phyloP scores from a whole-genome alignment of 805 yeast genomes.

The Candida ipomoeae region DNA sequence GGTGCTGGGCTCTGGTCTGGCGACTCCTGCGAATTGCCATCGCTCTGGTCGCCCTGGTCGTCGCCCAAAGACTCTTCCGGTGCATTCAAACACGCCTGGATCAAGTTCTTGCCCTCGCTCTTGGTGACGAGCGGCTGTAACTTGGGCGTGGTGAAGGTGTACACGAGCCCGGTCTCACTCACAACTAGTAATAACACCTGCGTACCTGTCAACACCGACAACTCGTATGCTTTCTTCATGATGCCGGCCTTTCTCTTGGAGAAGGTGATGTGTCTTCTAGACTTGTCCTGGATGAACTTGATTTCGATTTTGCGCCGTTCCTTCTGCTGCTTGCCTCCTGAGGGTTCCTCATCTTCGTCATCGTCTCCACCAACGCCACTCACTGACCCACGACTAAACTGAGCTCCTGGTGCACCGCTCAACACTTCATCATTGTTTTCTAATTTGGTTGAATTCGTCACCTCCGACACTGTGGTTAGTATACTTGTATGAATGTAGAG shows the following conservation, averaged over 20 bases:
- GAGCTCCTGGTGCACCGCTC: constrained; percentile 22
- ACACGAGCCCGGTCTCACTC: constrained; percentile 96
- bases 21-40: constrained; percentile 40
- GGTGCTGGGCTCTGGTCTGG: constrained; percentile 40
- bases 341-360: constrained; percentile 49
- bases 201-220: constrained; percentile 94
- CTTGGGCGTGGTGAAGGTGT: constrained; percentile 98
- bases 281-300: constrained; percentile 94
- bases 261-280: constrained; percentile 96
- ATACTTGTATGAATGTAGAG: neutral
- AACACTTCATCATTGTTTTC: constrained; percentile 26
- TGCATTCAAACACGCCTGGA: constrained; percentile 95
- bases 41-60: constrained; percentile 54
- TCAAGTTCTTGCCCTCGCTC: constrained; percentile 93
- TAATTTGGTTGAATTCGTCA: constrained; percentile 35
- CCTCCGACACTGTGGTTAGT: constrained; percentile 35
- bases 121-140: constrained; percentile 96
- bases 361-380: constrained; percentile 38
- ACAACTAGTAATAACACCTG: constrained; percentile 93
- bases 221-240: constrained; percentile 99
- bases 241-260: constrained; percentile 98
- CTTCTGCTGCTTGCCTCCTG: constrained; percentile 47
- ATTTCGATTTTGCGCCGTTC: constrained; percentile 89
- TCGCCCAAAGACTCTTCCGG: constrained; percentile 80
- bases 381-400: constrained; percentile 20